These are phyloP conservation scores for Rhodomyrtus psidioides DNA, from an alignment of 441 rosid genomes.

Conservation along the genomic window DNA sequence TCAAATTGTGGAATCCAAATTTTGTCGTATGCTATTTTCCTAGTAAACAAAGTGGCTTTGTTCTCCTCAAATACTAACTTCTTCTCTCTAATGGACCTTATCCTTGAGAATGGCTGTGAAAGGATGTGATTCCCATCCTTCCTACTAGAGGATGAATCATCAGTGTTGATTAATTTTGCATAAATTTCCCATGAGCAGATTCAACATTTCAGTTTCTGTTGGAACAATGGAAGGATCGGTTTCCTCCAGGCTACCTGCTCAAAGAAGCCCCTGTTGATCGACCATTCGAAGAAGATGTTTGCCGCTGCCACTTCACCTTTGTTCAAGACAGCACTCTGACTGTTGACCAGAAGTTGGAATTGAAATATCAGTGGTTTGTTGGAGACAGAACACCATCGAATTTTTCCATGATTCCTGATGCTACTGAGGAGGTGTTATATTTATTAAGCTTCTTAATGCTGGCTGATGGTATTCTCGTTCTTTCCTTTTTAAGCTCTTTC, in stretches of 20 bases:
- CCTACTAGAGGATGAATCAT: not conserved
- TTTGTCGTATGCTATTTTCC: not conserved
- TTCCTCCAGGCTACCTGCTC: conserved; percentile 66
- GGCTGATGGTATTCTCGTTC: not conserved
- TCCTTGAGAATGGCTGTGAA: not conserved
- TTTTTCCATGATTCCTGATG: conserved; percentile 73
- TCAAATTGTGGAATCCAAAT: not conserved
- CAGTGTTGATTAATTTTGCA: not conserved
- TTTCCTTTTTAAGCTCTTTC: conserved; percentile 4
- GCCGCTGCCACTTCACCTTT: conserved; percentile 68
- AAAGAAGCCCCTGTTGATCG: conserved; percentile 79
- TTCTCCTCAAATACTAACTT: not conserved
- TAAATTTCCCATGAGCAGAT: conserved; percentile 39
- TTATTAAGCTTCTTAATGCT: not conserved
- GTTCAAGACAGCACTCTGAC: conserved; percentile 50
- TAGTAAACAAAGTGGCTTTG: not conserved
- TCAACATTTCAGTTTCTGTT: conserved; percentile 65
- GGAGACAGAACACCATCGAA: conserved; percentile 72
- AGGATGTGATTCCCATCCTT: not conserved
- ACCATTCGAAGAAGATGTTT: conserved; percentile 91
- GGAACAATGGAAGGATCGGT: conserved; percentile 81
- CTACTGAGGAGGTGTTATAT: conserved; percentile 60
- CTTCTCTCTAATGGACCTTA: not conserved
- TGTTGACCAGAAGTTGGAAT: conserved; percentile 41
- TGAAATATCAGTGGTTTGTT: conserved; percentile 80